These are phyloP conservation scores for Kodamaea laetipori DNA, from an alignment of 805 yeast species.

Conservation along the genomic window DNA sequence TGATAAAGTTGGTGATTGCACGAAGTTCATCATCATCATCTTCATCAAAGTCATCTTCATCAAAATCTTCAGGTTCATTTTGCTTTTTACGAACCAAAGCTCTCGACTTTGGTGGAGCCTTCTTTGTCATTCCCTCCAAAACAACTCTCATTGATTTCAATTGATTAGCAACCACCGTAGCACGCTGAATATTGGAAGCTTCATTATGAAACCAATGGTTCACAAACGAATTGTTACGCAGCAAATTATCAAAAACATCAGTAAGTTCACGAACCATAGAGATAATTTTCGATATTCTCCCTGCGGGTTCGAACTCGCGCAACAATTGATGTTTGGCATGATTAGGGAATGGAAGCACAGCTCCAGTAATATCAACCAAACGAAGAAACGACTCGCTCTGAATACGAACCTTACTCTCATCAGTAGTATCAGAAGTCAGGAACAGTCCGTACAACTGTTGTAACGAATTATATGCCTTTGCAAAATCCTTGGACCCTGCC, in stretches of 20 bases:
- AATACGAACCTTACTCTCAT: constrained; percentile 12
- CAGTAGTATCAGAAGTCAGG: constrained; percentile 1
- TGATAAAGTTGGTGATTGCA: constrained; percentile 39
- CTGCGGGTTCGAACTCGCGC: constrained; percentile 28
- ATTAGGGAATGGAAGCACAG: constrained; percentile 53
- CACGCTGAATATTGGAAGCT: constrained; percentile 53
- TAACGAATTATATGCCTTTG: constrained; percentile 45
- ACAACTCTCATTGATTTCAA: constrained; percentile 52
- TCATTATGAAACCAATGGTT: constrained; percentile 51
- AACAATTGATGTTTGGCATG: constrained; percentile 45
- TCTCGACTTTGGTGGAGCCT: constrained; percentile 25
- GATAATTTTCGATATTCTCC: constrained; percentile 36
- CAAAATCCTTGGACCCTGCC: constrained; percentile 48
- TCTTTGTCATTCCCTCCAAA: constrained; percentile 47
- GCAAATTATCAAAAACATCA: constrained; percentile 38
- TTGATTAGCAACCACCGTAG: constrained; percentile 57
- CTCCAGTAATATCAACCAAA: constrained; percentile 48
- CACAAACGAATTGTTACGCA: constrained; percentile 33
- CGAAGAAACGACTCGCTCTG: constrained; percentile 17
- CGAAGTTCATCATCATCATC: constrained; percentile 48
- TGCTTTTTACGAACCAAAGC: constrained; percentile 21
- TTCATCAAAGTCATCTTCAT: constrained; percentile 32
- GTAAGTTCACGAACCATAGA: constrained; percentile 37
- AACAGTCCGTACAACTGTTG: constrained; percentile 36
- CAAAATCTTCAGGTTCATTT: constrained; percentile 15